phyloP scores from a whole-genome alignment of 495 filamentous ascomycete species.

The Glonium stellatum region DNA sequence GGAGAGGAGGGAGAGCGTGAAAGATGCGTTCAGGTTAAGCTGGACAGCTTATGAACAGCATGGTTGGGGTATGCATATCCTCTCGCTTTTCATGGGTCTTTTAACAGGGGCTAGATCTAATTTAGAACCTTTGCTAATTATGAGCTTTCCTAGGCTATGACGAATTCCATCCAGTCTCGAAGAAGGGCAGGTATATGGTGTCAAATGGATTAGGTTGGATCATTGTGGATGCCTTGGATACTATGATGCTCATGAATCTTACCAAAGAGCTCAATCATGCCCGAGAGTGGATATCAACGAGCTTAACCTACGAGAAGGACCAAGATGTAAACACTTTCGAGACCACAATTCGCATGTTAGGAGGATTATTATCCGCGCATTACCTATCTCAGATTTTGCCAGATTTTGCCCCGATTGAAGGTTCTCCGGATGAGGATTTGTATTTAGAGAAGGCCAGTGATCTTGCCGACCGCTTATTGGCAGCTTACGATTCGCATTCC shows the following conservation, averaged over 20 bases:
- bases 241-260: conserved; percentile 96
- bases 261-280: conserved; percentile 80
- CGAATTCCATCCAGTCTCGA: conserved; percentile 74
- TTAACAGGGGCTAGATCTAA: conserved; percentile 1
- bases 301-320: conserved; percentile 77
- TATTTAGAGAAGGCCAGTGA: conserved; percentile 96
- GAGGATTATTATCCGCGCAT: conserved; percentile 88
- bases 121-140: not conserved
- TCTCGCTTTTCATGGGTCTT: not conserved
- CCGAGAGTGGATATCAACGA: conserved; percentile 80
- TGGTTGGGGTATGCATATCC: conserved; percentile 71
- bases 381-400: conserved; percentile 63
- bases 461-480: conserved; percentile 75
- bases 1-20: conserved; percentile 72
- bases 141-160: conserved; percentile 57
- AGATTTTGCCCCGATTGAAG: conserved; percentile 36
- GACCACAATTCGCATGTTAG: conserved; percentile 96
- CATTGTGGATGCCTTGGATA: conserved; percentile 92
- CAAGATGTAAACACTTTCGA: conserved; percentile 98
- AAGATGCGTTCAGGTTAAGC: conserved; percentile 78
- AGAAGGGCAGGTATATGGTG: conserved; percentile 75
- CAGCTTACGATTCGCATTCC: conserved; percentile 78
- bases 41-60: conserved; percentile 90
- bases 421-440: conserved; percentile 70
- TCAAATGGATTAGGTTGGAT: conserved; percentile 89